Evolutionary conservation across 2,329 filamentous ascomycete genomes (phyloP).

Genomic region (Chalaropsis thielavioides): DNA sequence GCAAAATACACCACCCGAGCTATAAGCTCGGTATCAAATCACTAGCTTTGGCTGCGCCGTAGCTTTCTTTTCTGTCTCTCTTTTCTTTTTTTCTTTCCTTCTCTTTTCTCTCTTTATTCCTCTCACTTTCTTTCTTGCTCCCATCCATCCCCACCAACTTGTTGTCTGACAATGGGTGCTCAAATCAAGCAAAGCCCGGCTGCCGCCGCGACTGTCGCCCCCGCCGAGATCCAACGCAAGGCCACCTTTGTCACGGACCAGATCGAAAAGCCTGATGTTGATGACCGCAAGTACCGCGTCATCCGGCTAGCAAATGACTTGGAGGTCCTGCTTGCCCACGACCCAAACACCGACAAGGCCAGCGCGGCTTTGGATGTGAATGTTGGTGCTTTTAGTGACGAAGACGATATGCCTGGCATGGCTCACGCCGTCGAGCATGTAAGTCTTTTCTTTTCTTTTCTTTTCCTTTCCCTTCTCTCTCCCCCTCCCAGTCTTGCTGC

Average conservation of each 20-base stretch:
- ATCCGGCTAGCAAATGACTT: slow-evolving; percentile 73
- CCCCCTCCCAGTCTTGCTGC: too few relatives aligned
- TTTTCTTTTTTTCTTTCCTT: neutral
- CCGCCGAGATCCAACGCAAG: neutral
- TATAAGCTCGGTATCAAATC: neutral
- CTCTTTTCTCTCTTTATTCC: neutral
- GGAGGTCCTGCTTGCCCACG: slow-evolving; percentile 83
- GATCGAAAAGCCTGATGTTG: slow-evolving; percentile 69
- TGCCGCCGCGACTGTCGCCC: neutral
- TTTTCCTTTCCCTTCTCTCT: neutral
- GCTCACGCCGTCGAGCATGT: slow-evolving; percentile 91
- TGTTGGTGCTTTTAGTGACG: slow-evolving; percentile 89
- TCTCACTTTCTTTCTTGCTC: neutral
- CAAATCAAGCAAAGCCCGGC: neutral
- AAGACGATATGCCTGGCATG: slow-evolving; percentile 81
- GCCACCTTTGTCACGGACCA: slow-evolving; percentile 42
- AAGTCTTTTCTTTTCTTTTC: slow-evolving; percentile 21
- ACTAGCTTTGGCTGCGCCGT: neutral
- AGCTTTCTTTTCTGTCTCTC: neutral
- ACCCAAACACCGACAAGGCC: slow-evolving; percentile 90
- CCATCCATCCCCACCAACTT: neutral
- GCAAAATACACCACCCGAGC: neutral
- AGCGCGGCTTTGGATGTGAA: slow-evolving; percentile 91
- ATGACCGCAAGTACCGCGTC: slow-evolving; percentile 78
- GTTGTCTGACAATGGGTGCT: neutral